These are phyloP conservation scores for Fusarium keratoplasticum DNA, from an alignment of 2,329 filamentous ascomycete genomes.

Conservation along the genomic window DNA sequence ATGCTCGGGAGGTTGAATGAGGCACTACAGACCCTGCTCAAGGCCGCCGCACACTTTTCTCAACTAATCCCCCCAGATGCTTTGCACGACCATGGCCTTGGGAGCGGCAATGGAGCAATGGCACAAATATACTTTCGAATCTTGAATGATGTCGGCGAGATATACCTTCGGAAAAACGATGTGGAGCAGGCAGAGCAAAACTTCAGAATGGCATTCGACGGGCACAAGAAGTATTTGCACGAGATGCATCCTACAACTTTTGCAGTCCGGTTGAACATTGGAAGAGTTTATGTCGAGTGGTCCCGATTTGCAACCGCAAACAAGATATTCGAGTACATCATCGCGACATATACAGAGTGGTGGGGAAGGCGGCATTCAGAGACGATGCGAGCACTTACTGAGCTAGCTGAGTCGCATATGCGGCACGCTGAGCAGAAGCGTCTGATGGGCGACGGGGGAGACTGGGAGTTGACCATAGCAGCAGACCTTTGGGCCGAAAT, in stretches of 20 bases:
- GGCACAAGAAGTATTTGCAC: neutral
- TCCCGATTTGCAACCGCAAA: neutral
- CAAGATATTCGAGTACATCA: neutral
- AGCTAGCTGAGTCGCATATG: neutral
- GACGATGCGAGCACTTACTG: neutral
- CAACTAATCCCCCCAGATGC: neutral
- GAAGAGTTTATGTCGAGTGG: neutral
- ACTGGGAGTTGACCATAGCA: neutral
- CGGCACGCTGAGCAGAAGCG: neutral
- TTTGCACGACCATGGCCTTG: neutral
- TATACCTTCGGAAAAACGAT: neutral
- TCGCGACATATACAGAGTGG: neutral
- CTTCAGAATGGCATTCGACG: neutral
- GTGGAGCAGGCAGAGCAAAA: neutral
- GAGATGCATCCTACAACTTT: neutral
- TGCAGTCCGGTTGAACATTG: neutral
- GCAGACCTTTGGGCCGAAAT: neutral
- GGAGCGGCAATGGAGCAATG: neutral
- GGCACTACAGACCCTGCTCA: neutral
- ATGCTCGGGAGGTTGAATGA: neutral
- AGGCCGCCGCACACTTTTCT: neutral
- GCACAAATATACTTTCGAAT: neutral
- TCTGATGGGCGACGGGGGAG: neutral
- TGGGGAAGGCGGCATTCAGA: neutral
- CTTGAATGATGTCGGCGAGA: neutral